These are phyloP conservation scores for Solanum corneliomulleri DNA, from an alignment of 257 asterid genomes.

Conservation along the genomic window DNA sequence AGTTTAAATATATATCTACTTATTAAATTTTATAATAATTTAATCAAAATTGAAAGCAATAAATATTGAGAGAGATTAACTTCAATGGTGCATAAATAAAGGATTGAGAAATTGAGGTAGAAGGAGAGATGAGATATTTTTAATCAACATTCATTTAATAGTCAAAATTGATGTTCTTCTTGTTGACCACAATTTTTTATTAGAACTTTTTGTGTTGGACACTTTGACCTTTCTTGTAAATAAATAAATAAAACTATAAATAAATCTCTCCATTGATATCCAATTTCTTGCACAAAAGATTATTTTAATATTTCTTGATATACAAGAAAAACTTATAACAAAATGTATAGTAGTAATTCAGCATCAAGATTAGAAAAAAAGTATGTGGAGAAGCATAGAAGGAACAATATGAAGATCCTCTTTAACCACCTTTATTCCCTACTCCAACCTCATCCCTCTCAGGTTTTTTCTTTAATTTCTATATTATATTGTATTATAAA, in stretches of 20 bases:
- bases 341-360: not conserved
- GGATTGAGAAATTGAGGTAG: not conserved
- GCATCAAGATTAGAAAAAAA: constrained; percentile 35
- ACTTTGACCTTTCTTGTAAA: too few relatives aligned
- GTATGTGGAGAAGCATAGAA: constrained; percentile 38
- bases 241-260: not conserved
- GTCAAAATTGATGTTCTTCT: not conserved
- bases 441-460: constrained; percentile 15
- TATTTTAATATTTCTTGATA: not conserved
- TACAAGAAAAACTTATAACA: not conserved
- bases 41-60: too few relatives aligned
- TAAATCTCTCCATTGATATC: not conserved
- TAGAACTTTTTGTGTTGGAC: too few relatives aligned
- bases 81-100: not conserved
- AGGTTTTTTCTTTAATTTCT: constrained; percentile 5
- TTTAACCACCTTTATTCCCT: constrained; percentile 21
- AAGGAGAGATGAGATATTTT: not conserved
- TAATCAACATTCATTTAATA: not conserved
- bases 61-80: too few relatives aligned
- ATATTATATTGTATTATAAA: not conserved
- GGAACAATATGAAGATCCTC: constrained; percentile 26
- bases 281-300: not conserved
- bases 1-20: too few relatives aligned
- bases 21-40: too few relatives aligned
- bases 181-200: too few relatives aligned